phyloP scores from a whole-genome alignment of 2,329 filamentous ascomycete species.

The Saccharata proteae region DNA sequence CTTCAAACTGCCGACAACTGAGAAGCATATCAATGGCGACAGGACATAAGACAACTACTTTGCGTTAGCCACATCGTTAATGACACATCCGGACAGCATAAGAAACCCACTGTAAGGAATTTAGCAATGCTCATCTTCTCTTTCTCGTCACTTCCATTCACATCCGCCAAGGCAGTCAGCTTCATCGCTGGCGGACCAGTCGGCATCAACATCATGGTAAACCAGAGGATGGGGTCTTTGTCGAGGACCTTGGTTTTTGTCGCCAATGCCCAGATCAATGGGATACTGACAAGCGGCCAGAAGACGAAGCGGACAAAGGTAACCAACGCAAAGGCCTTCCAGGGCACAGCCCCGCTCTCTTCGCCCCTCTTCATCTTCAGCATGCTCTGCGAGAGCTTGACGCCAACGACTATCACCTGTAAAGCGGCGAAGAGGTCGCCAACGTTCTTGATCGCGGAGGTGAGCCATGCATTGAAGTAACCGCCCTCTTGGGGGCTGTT shows the following conservation, averaged over 20 bases:
- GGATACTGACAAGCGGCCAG: conserved; percentile 47
- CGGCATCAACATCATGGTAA: conserved; percentile 50
- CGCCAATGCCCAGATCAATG: conserved; percentile 42
- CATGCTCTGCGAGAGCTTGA: conserved; percentile 48
- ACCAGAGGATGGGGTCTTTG: conserved; percentile 48
- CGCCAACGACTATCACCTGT: conserved; percentile 54
- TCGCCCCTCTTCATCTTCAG: conserved; percentile 33
- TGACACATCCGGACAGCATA: background rate
- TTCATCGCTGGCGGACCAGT: conserved; percentile 44
- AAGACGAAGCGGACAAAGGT: conserved; percentile 46
- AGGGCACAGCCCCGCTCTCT: conserved; percentile 33
- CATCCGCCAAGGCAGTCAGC: conserved; percentile 39
- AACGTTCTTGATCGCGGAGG: conserved; percentile 47
- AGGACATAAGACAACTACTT: conserved; percentile 29
- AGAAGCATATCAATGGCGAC: conserved; percentile 31
- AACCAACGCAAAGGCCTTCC: conserved; percentile 39
- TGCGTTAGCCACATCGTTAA: background rate
- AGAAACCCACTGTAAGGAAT: conserved; percentile 33
- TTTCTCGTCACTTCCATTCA: conserved; percentile 31
- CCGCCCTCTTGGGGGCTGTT: conserved; percentile 44
- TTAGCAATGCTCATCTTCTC: conserved; percentile 44
- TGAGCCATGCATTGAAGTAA: conserved; percentile 55
- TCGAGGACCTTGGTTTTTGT: conserved; percentile 39
- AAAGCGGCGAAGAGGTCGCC: conserved; percentile 52
- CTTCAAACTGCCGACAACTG: conserved; percentile 31